A percentile compares a stretch with the other conserved stretches of the same genome.
Conservation (phyloP, 768 basidiomycete species). For the Tulasnella sp. region DNA sequence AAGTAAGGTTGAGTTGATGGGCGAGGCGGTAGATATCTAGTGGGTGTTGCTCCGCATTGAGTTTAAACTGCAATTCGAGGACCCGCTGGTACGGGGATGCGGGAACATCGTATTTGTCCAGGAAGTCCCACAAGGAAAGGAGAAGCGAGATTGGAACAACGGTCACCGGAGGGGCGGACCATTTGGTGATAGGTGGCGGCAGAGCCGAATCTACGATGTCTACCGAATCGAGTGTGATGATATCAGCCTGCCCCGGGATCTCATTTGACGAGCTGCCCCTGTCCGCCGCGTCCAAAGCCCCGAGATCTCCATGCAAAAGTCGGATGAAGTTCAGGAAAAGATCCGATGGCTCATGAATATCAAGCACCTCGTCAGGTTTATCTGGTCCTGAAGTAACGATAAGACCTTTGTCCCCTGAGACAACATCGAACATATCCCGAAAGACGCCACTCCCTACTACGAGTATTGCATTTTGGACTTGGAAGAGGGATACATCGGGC, state of each 20-base stretch:
- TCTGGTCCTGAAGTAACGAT: slow-evolving; percentile 17
- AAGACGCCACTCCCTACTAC: slow-evolving; percentile 50
- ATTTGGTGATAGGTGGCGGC: slow-evolving; percentile 33
- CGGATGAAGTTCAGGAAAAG: slow-evolving; percentile 42
- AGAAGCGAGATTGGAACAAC: slow-evolving; percentile 62
- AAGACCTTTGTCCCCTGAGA: not conserved
- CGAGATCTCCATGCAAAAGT: slow-evolving; percentile 46
- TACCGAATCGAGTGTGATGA: slow-evolving; percentile 26
- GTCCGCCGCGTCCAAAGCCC: slow-evolving; percentile 25
- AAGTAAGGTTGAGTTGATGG: slow-evolving; percentile 27
- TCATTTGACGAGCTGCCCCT: slow-evolving; percentile 23
- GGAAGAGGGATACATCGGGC: slow-evolving; percentile 33
- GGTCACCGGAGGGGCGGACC: too few relatives aligned
- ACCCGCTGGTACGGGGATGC: slow-evolving; percentile 32
- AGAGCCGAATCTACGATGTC: slow-evolving; percentile 26
- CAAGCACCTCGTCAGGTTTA: slow-evolving; percentile 31
- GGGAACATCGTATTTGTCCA: slow-evolving; percentile 56
- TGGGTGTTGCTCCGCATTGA: slow-evolving; percentile 40
- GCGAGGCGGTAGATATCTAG: slow-evolving; percentile 57
- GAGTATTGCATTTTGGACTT: slow-evolving; percentile 33
- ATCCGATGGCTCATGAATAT: slow-evolving; percentile 46
- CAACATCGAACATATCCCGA: slow-evolving; percentile 56
- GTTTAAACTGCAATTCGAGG: slow-evolving; percentile 45
- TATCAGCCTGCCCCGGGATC: too few relatives aligned
- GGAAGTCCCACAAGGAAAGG: slow-evolving; percentile 42